phyloP scores from a whole-genome alignment of 2,329 filamentous ascomycete species.

The Calonectria pteridis region DNA sequence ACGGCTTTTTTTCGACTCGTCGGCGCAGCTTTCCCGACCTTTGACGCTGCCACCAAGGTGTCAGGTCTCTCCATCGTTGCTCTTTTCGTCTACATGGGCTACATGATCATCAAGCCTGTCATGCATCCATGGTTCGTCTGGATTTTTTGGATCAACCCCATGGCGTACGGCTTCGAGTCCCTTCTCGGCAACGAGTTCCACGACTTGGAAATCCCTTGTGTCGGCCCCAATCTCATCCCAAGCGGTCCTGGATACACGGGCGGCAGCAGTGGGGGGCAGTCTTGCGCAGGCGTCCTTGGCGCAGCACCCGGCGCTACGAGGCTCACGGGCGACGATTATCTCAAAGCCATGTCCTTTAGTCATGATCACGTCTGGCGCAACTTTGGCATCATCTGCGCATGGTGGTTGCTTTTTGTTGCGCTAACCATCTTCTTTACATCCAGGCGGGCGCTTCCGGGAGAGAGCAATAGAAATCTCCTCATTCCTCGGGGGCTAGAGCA shows the following conservation, averaged over 20 bases:
- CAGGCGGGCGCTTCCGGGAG: constrained; percentile 63
- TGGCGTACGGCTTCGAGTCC: constrained; percentile 78
- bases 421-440: constrained; percentile 70
- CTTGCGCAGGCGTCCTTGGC: constrained; percentile 71
- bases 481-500: constrained; percentile 72
- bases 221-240: constrained; percentile 63
- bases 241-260: constrained; percentile 59
- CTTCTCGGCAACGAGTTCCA: constrained; percentile 80
- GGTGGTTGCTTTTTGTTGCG: constrained; percentile 70
- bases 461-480: constrained; percentile 66
- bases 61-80: constrained; percentile 64
- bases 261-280: constrained; percentile 56
- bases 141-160: constrained; percentile 74
- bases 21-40: constrained; percentile 67
- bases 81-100: constrained; percentile 73
- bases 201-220: constrained; percentile 65
- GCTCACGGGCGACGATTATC: constrained; percentile 70
- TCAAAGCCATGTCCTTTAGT: constrained; percentile 66
- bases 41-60: constrained; percentile 71
- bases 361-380: constrained; percentile 69
- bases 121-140: constrained; percentile 75
- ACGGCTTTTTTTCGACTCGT: constrained; percentile 69
- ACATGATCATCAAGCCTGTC: constrained; percentile 70
- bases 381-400: constrained; percentile 72
- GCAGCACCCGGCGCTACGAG: constrained; percentile 60